Base-by-base conservation (phyloP, 228 moss, liverwort and hornwort genomes). In the Sphagnum magellanicum region DNA sequence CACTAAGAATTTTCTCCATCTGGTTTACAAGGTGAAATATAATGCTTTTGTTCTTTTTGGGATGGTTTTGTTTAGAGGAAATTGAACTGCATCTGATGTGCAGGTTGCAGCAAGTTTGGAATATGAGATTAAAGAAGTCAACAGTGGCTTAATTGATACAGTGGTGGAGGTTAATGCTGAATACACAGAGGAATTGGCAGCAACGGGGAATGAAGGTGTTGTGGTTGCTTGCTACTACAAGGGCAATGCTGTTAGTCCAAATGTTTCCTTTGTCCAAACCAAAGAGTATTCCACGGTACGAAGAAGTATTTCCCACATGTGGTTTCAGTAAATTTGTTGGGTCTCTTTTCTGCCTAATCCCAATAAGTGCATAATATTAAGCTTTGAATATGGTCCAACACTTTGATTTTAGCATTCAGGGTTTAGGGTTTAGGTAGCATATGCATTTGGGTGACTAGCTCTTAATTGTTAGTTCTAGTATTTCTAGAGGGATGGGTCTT, bases 81-180 rank as follows among this genome's bases (percentile, higher is more conserved):
- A 32, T 32, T 32, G 32, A 32, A 32, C 32, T 32, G 32, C 32
- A 32, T 32, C 32, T 32, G 32, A 32, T 32, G 61, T 59, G 60
- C 82, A 97, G 97, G 81, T 93, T 50, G 82, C 87, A 50, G 70
- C 66, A n/a, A 76, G 74, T 73, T 77, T 98, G 66, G 81, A 80
- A 67, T 85, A 90, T 60, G 98, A 98, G 74, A 93, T 98, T 15
- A 76, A 69, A 69, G 75, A 81, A 32, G 79, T 87, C 58, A 98
- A 98, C 67, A 81, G 82, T 52, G 77, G 78, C 68, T 80, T 98
- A 68, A 98, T 98, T 72, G 98, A 98, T 64, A 93, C 90, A 11
- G 89, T 90, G 53, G 88, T 93, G 10, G 91, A 90, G 81, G 90
- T 98, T 51, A 93, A 87, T 77, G 65, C 84, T 57, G 94, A 88